These are phyloP conservation scores for Penicillium sumatraense DNA, from an alignment of 2,329 filamentous ascomycete species.

Conservation along the genomic window DNA sequence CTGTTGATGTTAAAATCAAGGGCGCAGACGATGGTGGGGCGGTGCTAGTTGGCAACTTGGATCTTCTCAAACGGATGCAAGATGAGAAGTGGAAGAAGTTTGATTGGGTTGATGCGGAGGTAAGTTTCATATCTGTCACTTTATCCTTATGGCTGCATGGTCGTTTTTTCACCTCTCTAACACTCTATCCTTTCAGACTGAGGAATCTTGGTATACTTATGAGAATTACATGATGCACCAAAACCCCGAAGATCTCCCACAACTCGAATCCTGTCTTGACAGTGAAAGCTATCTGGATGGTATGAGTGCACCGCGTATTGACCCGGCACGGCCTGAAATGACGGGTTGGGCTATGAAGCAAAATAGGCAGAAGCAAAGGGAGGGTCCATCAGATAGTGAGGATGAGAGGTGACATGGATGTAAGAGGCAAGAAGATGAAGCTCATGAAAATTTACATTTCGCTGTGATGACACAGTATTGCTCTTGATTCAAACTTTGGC, in stretches of 20 bases:
- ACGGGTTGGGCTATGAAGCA: constrained; percentile 51
- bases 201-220: constrained; percentile 76
- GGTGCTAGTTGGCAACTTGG: constrained; percentile 71
- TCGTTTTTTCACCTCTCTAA: constrained; percentile 12
- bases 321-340: constrained; percentile 48
- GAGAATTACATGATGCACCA: constrained; percentile 70
- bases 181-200: constrained; percentile 46
- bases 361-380: constrained; percentile 42
- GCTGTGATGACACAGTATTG: too few species aligned
- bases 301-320: constrained; percentile 61
- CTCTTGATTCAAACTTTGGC: too few species aligned
- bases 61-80: constrained; percentile 77
- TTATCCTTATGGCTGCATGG: neutral
- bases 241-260: constrained; percentile 48
- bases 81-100: constrained; percentile 81
- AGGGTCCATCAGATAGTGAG: constrained; percentile 23
- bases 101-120: constrained; percentile 62
- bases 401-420: constrained; percentile 13
- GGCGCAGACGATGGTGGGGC: constrained; percentile 70
- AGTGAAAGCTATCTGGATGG: constrained; percentile 66
- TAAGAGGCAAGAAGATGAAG: neutral
- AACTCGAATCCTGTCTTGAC: constrained; percentile 59
- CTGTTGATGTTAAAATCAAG: constrained; percentile 88
- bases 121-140: constrained; percentile 25
- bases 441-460: neutral